Conservation (phyloP, 2,329 filamentous ascomycete genomes). For the Sporothrix brunneoviolacea region DNA sequence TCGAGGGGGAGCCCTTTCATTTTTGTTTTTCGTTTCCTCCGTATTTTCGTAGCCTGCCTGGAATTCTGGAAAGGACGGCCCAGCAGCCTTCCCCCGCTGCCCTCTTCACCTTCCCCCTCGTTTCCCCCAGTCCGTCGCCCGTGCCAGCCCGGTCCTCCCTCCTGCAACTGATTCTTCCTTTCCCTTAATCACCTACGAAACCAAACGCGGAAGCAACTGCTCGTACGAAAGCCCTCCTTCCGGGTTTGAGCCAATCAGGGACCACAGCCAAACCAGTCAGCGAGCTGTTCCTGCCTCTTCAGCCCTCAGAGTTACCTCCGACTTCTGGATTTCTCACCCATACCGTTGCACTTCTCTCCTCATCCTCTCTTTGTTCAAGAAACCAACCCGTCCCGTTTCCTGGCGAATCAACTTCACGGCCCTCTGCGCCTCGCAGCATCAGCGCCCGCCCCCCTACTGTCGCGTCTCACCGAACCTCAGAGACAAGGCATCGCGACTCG, state of each 20-base stretch:
- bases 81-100: not conserved
- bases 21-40: no score
- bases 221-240: conserved; percentile 2
- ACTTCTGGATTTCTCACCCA: not conserved
- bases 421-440: not conserved
- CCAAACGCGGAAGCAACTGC: no score
- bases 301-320: not conserved
- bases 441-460: conserved; percentile 1
- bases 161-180: not conserved
- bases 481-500: not conserved
- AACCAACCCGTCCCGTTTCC: no score
- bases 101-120: not conserved
- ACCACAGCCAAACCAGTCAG: not conserved
- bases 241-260: conserved; percentile 1
- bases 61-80: not conserved
- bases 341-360: no score
- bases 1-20: no score
- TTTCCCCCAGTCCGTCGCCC: not conserved
- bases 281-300: not conserved
- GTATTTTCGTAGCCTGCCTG: conserved; percentile 6
- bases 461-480: conserved; percentile 8
- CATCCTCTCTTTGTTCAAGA: no score
- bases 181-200: no score
- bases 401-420: not conserved
- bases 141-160: conserved; percentile 2